Evolutionary conservation across 2,329 filamentous ascomycete species (phyloP), one percentile per base, ranked within the genome.

Genomic region (Cladophialophora immunda): DNA sequence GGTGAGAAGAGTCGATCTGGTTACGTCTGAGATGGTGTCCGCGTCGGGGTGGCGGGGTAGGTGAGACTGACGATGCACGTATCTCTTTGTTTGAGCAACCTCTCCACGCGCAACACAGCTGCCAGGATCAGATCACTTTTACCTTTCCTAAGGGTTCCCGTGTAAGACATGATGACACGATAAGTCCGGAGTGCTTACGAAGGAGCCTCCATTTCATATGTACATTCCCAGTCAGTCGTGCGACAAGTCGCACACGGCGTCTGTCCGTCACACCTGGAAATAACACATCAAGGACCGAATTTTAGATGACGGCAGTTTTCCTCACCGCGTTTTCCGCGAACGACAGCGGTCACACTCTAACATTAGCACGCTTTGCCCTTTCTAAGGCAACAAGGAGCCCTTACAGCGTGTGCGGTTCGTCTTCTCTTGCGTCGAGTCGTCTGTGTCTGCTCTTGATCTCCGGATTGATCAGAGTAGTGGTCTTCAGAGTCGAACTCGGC

Each of bases 91-190:
- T 81, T 78, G 4, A 85, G 76, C 11, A 81, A 76, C 58, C 76
- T 79, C 69, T 85, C 84, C 22, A 85, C 79, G 15, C 83, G 77
- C 1, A 85, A 71, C 2, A 84, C 81, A 4, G 83, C 82, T 65
- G 85, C 83, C 2, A 85, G 78, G 25, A 85, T 84, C 55, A 85
- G 74, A 65, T 85, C 84, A 52, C 80, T 84, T 71, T 85, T 85
- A 32, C 82, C 82, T 66, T 83, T 78, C 54, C 80, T 83, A n/a
- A 34, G 1, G 3, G 54, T 45, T 58, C 8, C 32, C 29, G 41
- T 38, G 53, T 80, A 80, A 72, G 80, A 76, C 50, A 82, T 68
- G 67, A 77, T 80, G 76, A n/a, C 81, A 81, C 30, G 36, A 19
- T 53, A 19, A 19, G 15, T 25, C 36, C 36, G 36, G 36, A 45